Evolutionary conservation across 1,139 yeast genomes (phyloP).

Genomic region (Geotrichum histeridarum): DNA sequence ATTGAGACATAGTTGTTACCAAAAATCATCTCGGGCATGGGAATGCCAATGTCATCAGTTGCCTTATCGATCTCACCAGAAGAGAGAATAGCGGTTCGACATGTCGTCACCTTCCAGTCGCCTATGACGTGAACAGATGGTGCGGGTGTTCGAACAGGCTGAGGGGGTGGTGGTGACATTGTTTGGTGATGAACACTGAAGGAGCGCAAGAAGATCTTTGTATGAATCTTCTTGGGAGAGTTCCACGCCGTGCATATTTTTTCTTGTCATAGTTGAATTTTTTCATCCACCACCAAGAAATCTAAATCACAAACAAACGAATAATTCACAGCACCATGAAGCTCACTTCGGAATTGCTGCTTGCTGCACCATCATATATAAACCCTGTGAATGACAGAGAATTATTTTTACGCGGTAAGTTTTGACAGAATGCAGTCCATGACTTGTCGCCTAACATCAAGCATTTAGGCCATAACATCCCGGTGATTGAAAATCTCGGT

Average conservation of each 20-base stretch:
- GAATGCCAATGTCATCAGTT: constrained; percentile 61
- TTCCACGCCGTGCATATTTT: not conserved
- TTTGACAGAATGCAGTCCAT: not conserved
- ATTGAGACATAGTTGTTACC: constrained; percentile 71
- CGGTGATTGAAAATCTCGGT: constrained; percentile 44
- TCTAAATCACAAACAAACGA: not conserved
- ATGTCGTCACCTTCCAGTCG: constrained; percentile 73
- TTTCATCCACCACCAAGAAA: constrained; percentile 3
- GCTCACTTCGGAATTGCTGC: constrained; percentile 47
- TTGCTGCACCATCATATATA: constrained; percentile 48
- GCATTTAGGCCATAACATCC: constrained; percentile 34
- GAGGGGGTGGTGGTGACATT: not conserved
- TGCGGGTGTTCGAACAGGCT: not conserved
- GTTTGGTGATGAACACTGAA: not conserved
- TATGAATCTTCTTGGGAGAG: not conserved
- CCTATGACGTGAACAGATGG: constrained; percentile 36
- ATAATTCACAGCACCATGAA: constrained; percentile 40
- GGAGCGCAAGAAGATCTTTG: not conserved
- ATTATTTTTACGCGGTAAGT: constrained; percentile 40
- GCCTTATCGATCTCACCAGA: constrained; percentile 68
- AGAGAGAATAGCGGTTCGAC: constrained; percentile 70
- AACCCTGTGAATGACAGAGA: constrained; percentile 46
- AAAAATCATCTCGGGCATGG: constrained; percentile 96
- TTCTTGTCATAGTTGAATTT: not conserved
- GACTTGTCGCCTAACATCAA: not conserved